phyloP scores from a whole-genome alignment of 768 basidiomycete species.

The Steccherinum ochraceum region DNA sequence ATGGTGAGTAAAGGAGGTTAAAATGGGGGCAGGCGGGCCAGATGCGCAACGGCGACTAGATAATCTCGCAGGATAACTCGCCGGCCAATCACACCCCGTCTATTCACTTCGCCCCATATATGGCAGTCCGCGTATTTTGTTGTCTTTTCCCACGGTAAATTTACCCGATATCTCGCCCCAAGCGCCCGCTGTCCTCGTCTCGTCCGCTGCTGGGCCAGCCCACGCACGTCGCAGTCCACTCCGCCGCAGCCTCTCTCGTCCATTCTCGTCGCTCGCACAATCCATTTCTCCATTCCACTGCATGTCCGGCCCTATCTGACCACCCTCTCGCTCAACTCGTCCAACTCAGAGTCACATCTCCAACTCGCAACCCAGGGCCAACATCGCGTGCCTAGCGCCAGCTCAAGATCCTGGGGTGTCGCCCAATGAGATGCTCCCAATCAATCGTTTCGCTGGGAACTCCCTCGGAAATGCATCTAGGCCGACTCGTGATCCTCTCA shows the following conservation, averaged over 20 bases:
- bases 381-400: neutral
- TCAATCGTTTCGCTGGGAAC: neutral
- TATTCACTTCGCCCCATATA: conserved; percentile 6
- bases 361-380: too few species aligned
- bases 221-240: neutral
- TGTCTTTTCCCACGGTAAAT: neutral
- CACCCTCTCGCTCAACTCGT: too few species aligned
- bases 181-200: neutral
- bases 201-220: too few species aligned
- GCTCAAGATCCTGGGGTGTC: too few species aligned
- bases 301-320: too few species aligned
- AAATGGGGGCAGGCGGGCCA: conserved; percentile 32
- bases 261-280: too few species aligned
- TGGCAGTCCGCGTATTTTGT: too few species aligned
- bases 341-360: too few species aligned
- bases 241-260: neutral
- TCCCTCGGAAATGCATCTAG: neutral
- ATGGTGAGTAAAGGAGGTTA: conserved; percentile 6
- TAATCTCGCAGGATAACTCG: conserved; percentile 22
- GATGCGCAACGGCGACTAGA: conserved; percentile 10
- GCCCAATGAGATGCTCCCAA: too few species aligned
- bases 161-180: neutral
- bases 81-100: conserved; percentile 8
- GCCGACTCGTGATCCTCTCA: neutral
- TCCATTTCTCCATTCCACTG: too few species aligned